Base-by-base conservation (phyloP, 106 monocot genomes). In the Agapanthus africanus region DNA sequence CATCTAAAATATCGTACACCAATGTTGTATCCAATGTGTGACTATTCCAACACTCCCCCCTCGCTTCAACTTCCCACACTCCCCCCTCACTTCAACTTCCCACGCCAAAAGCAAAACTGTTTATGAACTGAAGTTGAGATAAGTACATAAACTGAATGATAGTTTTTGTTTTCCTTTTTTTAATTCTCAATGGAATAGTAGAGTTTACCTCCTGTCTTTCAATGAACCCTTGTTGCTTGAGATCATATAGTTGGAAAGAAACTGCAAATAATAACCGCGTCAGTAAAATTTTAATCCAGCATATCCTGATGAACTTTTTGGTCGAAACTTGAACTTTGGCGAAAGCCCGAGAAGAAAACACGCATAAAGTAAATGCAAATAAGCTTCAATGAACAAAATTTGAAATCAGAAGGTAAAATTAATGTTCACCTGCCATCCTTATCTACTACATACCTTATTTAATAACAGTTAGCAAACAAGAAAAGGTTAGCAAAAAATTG, bases 171-270 rank as follows among this genome's bases (percentile, higher is more conserved):
- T 34, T 61, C 16, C 5, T 61, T n/a, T n/a, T n/a, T n/a, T n/a
- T n/a, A 61, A 36, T n/a, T n/a, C 14, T 61, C 19, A 19, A 18
- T 19, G 13, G 16, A 19, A 61, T 36, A 61, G 33, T 36, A 61
- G 36, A 42, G 27, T 77, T 42, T 82, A 94, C 93, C 90, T 94
- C 93, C 59, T 94, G 93, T 72, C 90, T 90, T 69, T 94, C 93
- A 60, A 94, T 94, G 74, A 85, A 94, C 2, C 93, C 93, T 85
- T 94, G 93, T 37, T 94, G 93, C 78, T 94, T 94, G 74, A 94
- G 90, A 82, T 94, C 93, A 76, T 94, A 94, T 37, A 94, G 69
- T 69, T 90, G 77, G 72, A 94, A 94, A 66, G 93, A 94, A 85
- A 94, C 93, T 94, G 87, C 78, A 91, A 30, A 42, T 22, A 7